Evolutionary conservation across 2,329 filamentous ascomycete species (phyloP).

Genomic region (Teratosphaeria epicoccoides): DNA sequence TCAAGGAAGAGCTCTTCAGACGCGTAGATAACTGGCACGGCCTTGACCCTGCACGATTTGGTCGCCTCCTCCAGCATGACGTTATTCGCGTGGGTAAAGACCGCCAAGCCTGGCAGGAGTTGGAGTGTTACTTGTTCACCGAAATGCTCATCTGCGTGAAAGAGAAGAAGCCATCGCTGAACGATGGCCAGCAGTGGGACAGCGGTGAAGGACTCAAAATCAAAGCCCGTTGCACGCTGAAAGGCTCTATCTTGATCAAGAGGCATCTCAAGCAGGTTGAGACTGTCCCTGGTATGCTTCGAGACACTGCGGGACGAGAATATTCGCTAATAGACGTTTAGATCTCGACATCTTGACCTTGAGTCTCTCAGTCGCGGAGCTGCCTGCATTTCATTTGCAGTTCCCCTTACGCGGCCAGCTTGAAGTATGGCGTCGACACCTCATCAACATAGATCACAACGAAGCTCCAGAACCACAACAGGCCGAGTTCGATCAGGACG

Average conservation of each 20-base stretch:
- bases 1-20: conserved; percentile 71
- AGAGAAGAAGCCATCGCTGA: conserved; percentile 65
- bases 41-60: conserved; percentile 84
- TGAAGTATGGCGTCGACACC: conserved; percentile 79
- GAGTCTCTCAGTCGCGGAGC: conserved; percentile 78
- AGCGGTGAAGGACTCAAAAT: conserved; percentile 40
- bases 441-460: conserved; percentile 66
- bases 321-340: no score
- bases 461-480: conserved; percentile 51
- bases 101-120: conserved; percentile 89
- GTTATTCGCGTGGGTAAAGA: conserved; percentile 92
- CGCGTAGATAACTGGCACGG: conserved; percentile 99
- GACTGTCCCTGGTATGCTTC: conserved; percentile 35
- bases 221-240: conserved; percentile 72
- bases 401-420: conserved; percentile 77
- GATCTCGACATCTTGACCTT: conserved; percentile 82
- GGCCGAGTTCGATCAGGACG: conserved; percentile 68
- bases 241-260: conserved; percentile 96
- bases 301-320: no score
- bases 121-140: conserved; percentile 92
- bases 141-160: conserved; percentile 99
- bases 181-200: conserved; percentile 55
- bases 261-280: conserved; percentile 94
- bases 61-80: conserved; percentile 80
- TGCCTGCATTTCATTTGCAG: conserved; percentile 86